A percentile compares a stretch with the other conserved stretches of the same genome.
Conservation (phyloP, 2,329 filamentous ascomycete genomes). For the Exophiala sideris region DNA sequence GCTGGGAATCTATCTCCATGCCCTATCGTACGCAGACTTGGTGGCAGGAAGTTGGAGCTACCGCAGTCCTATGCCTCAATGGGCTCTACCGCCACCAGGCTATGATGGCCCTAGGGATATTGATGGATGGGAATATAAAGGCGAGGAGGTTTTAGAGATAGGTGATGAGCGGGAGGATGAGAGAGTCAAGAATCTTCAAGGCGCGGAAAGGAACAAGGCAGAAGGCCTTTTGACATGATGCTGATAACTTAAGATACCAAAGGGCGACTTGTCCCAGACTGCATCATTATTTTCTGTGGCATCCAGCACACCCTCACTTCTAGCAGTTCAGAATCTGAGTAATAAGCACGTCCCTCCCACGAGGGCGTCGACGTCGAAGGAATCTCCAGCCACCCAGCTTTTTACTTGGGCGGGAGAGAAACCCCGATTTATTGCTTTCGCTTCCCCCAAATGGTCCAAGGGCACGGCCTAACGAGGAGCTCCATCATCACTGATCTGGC, state of each 20-base stretch:
- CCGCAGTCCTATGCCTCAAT: conserved; percentile 75
- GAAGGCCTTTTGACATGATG: background rate
- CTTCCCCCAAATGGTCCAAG: background rate
- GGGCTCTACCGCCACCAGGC: conserved; percentile 78
- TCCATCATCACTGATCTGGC: background rate
- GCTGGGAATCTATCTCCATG: conserved; percentile 89
- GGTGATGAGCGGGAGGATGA: conserved; percentile 35
- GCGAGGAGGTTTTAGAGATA: conserved; percentile 35
- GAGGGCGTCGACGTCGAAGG: background rate
- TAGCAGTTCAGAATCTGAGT: no score
- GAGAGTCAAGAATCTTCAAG: conserved; percentile 24
- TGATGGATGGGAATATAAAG: conserved; percentile 42
- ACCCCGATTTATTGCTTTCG: background rate
- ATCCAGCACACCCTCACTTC: no score
- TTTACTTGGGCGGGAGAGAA: background rate
- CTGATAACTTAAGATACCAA: background rate
- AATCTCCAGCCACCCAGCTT: background rate
- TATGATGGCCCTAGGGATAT: conserved; percentile 68
- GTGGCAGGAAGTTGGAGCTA: conserved; percentile 77
- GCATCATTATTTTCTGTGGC: background rate
- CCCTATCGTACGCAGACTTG: conserved; percentile 80
- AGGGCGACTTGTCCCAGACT: background rate
- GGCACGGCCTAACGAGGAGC: background rate
- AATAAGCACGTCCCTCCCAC: no score
- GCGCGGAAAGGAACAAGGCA: conserved; percentile 22